Conservation (phyloP, 1,139 yeast genomes). For the Kodamaea sp. region DNA sequence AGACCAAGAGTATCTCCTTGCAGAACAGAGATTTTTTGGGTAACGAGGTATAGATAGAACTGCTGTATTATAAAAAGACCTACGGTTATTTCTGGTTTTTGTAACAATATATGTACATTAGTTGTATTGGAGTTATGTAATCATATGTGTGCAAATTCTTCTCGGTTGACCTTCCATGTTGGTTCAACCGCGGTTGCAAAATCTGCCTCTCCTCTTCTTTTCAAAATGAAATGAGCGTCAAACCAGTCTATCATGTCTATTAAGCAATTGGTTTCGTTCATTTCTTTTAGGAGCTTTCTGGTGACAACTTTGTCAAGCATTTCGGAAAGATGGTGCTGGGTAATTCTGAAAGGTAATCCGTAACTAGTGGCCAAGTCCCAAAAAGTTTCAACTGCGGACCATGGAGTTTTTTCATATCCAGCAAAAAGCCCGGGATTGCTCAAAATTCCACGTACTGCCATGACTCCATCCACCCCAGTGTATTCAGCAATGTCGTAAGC, state of each 20-base stretch:
- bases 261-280: conserved; percentile 62
- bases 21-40: conserved; percentile 57
- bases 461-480: conserved; percentile 88
- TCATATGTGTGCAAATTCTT: conserved; percentile 13
- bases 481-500: conserved; percentile 56
- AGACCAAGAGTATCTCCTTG: conserved; percentile 81
- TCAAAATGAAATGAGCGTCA: conserved; percentile 65
- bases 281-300: conserved; percentile 53
- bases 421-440: conserved; percentile 86
- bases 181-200: conserved; percentile 64
- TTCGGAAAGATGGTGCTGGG: conserved; percentile 86
- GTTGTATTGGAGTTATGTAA: too few relatives aligned
- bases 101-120: neutral
- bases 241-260: conserved; percentile 80
- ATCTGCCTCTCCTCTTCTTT: conserved; percentile 64
- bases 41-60: conserved; percentile 7
- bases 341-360: conserved; percentile 79
- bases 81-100: neutral
- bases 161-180: conserved; percentile 47
- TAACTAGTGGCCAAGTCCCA: conserved; percentile 77
- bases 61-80: neutral
- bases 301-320: conserved; percentile 72
- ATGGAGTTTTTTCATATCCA: conserved; percentile 73
- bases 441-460: conserved; percentile 91
- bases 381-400: conserved; percentile 86